Conservation (phyloP, 148 eudicot species). For the Rhododendron williamsianum region DNA sequence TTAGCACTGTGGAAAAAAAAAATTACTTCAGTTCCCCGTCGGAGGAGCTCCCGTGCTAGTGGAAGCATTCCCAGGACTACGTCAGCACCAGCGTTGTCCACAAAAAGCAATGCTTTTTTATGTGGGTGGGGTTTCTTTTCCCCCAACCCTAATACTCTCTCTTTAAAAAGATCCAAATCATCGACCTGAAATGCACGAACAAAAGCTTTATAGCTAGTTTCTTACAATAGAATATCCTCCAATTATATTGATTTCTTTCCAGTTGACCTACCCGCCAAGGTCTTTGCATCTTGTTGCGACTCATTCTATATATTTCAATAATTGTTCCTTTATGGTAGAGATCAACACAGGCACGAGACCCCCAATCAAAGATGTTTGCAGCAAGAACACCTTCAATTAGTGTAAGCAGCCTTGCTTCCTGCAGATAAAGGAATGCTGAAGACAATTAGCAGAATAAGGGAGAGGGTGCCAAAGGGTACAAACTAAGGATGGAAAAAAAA, state of each 20-base stretch:
- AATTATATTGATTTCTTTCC: neutral
- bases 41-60: conserved; percentile 89
- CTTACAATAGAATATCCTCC: neutral
- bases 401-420: conserved; percentile 78
- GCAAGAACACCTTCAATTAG: conserved; percentile 97
- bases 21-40: conserved; percentile 89
- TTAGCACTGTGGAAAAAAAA: neutral
- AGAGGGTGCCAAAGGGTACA: too few species aligned
- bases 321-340: conserved; percentile 97
- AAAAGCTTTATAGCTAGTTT: conserved; percentile 1
- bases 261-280: conserved; percentile 81
- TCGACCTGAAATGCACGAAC: conserved; percentile 60
- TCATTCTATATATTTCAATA: conserved; percentile 96
- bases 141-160: conserved; percentile 67
- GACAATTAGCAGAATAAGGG: neutral
- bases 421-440: conserved; percentile 16
- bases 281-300: conserved; percentile 95
- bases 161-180: conserved; percentile 81
- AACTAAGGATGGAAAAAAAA: neutral
- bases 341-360: conserved; percentile 98
- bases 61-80: conserved; percentile 94
- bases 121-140: conserved; percentile 51
- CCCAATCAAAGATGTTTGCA: conserved; percentile 99
- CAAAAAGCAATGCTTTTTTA: conserved; percentile 87
- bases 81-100: conserved; percentile 95